A percentile compares a stretch with the other conserved stretches of the same genome.
These are phyloP conservation scores for Boletus subcaerulescens DNA, from an alignment of 768 basidiomycete species.

Conservation along the genomic window DNA sequence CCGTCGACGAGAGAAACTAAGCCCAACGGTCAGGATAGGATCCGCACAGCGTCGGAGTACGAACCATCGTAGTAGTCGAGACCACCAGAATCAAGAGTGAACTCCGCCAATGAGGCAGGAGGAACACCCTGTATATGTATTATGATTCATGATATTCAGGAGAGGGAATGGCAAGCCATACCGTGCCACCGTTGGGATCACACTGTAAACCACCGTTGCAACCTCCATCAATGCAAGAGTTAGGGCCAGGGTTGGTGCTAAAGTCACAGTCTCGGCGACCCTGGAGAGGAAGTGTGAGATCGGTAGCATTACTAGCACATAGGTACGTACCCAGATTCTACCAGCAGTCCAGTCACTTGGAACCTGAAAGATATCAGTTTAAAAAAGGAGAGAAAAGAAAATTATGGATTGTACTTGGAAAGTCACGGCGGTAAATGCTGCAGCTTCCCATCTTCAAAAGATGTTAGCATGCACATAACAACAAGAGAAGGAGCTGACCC, in stretches of 20 bases:
- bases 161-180: conserved; percentile 10
- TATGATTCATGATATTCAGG: not conserved
- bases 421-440: conserved; percentile 22
- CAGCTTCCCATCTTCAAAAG: conserved; percentile 34
- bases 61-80: conserved; percentile 61
- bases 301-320: not conserved
- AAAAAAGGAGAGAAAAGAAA: not conserved
- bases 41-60: not conserved
- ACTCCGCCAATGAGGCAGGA: conserved; percentile 68
- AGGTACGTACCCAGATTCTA: conserved; percentile 53
- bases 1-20: conserved; percentile 66
- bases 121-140: conserved; percentile 50
- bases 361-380: conserved; percentile 31
- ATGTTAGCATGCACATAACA: not conserved
- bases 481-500: conserved; percentile 38
- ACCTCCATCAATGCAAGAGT: conserved; percentile 61
- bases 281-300: conserved; percentile 17
- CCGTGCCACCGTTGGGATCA: conserved; percentile 48
- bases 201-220: conserved; percentile 69
- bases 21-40: not conserved
- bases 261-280: conserved; percentile 64
- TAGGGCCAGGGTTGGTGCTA: conserved; percentile 44
- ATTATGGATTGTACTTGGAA: conserved; percentile 19
- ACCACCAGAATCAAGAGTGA: conserved; percentile 48
- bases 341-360: conserved; percentile 65